phyloP scores from a whole-genome alignment of 352 stramenopile genomes.

The Phytophthora megakarya region DNA sequence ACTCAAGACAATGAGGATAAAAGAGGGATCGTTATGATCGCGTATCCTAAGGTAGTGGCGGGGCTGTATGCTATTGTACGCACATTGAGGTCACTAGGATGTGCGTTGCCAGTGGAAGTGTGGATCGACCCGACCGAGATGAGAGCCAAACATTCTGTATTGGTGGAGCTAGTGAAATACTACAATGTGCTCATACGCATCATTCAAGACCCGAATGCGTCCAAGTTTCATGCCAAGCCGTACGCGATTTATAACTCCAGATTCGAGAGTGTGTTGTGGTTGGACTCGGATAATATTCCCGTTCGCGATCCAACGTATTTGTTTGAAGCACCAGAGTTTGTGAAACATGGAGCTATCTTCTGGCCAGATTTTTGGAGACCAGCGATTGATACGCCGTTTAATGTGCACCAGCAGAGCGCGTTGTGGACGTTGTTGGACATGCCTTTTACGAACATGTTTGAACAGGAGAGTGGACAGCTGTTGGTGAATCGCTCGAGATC shows the following conservation, averaged over 20 bases:
- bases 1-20: conserved; percentile 18
- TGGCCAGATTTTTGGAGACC: conserved; percentile 88
- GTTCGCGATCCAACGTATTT: conserved; percentile 81
- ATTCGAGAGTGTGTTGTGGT: conserved; percentile 80
- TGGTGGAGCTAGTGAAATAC: conserved; percentile 54
- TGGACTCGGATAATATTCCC: conserved; percentile 86
- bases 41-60: conserved; percentile 68
- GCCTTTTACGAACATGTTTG: conserved; percentile 88
- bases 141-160: conserved; percentile 55
- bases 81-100: conserved; percentile 50
- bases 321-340: conserved; percentile 73
- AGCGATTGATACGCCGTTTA: conserved; percentile 62
- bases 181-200: conserved; percentile 63
- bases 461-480: conserved; percentile 82
- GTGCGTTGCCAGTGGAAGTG: conserved; percentile 59
- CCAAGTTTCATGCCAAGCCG: conserved; percentile 78
- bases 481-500: conserved; percentile 61
- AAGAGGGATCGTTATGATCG: conserved; percentile 73
- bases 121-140: conserved; percentile 69
- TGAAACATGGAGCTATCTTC: conserved; percentile 68
- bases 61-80: conserved; percentile 76
- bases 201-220: conserved; percentile 64
- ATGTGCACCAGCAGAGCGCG: conserved; percentile 70
- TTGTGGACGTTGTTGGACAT: conserved; percentile 81
- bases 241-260: conserved; percentile 78